Evolutionary conservation across 441 rosid species (phyloP), one percentile per base, ranked within the genome.

Genomic region (Populus tomentosa): DNA sequence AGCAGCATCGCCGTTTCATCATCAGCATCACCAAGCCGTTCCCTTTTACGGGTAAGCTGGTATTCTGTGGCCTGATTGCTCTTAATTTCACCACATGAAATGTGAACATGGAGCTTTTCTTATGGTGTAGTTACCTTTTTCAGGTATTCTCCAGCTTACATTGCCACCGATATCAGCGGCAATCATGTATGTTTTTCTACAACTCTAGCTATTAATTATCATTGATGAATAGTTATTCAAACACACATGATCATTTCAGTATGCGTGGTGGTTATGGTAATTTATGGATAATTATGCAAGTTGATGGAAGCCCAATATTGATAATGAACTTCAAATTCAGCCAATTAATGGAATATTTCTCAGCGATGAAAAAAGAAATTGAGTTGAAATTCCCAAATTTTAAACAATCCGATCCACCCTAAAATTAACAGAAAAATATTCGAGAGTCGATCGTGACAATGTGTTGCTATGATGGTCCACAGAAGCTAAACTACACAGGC

Each of bases 101-200:
- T 61, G 67, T 16, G 50, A 59, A 59, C 14, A 38, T 16, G 63
- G 32, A 28, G 46, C 14, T 18, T 33, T 50, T 35, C 62, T 79
- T 28, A 74, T 40, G 16, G 2, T 53, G 42, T 76, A 7, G 7
- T 20, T 61, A 23, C 21, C 53, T 11, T 71, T 5, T 78, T 78
- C 82, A 94, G 98, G 85, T 93, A 95, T 77, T 78, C 94, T 7
- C 88, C 98, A 1, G 61, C 92, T 74, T 93, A 90, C 84, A 71
- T 91, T 42, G 85, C 92, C 36, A 78, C 93, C 1, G 90, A 87
- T 74, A 76, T 92, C 82, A 77, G 81, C 69, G 90, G 88, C 81
- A 95, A 87, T 76, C 94, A 90, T 50, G 98, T 93, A 84, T 80
- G 93, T 78, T 20, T 13, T 46, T 32, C 30, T 21, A 5, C 2